Conservation (phyloP, 805 yeast genomes). For the Cyberlindnera euphorbiiphila region DNA sequence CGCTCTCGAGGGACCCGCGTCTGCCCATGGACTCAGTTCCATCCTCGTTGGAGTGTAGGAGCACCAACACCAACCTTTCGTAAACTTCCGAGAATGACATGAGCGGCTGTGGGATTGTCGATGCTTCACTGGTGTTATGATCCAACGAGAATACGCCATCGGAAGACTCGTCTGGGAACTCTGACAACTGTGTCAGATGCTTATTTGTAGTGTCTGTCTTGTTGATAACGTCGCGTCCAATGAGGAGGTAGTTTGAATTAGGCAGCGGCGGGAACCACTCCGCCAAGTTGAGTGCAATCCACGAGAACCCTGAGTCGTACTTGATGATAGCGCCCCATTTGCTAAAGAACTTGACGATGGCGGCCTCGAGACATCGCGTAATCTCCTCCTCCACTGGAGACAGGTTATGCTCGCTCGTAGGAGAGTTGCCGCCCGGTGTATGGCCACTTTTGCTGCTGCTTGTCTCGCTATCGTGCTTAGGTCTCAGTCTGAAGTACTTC, state of each 20-base stretch:
- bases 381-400: conserved; percentile 45
- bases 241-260: conserved; percentile 23
- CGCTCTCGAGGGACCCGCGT: conserved; percentile 12
- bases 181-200: conserved; percentile 21
- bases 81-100: conserved; percentile 63
- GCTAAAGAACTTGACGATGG: conserved; percentile 58
- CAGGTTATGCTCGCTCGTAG: conserved; percentile 18
- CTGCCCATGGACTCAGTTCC: conserved; percentile 2
- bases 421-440: conserved; percentile 15
- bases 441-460: conserved; percentile 12
- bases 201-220: conserved; percentile 18
- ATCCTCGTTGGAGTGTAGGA: conserved; percentile 48
- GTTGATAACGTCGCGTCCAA: conserved; percentile 24
- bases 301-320: conserved; percentile 78
- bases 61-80: conserved; percentile 71
- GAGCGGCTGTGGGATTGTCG: conserved; percentile 6
- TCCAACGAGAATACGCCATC: conserved; percentile 24
- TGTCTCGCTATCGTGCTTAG: conserved; percentile 8
- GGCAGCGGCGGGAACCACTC: conserved; percentile 73
- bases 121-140: conserved; percentile 21
- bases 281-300: conserved; percentile 85
- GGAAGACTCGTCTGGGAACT: conserved; percentile 19
- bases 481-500: conserved; percentile 50
- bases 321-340: conserved; percentile 79
- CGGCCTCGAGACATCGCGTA: conserved; percentile 51